phyloP scores from a whole-genome alignment of 768 basidiomycete genomes.

The Filobasidium wieringae region DNA sequence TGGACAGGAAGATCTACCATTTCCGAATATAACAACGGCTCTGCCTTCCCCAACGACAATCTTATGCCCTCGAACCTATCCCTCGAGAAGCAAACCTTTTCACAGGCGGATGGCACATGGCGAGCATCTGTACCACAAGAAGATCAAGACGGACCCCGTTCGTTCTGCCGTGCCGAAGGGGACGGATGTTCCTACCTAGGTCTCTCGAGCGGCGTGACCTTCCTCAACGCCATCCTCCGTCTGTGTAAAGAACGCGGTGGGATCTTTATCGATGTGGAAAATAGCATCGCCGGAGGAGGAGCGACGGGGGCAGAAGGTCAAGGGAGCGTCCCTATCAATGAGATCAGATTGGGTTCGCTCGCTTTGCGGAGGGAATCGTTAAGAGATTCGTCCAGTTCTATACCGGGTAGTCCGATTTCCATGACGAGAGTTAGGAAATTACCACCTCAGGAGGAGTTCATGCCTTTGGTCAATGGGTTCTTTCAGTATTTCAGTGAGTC shows the following conservation, averaged over 20 bases:
- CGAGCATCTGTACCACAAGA: slow-evolving; percentile 5
- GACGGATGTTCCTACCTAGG: slow-evolving; percentile 8
- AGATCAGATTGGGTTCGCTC: no score
- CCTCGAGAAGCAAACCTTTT: background rate
- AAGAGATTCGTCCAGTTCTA: no score
- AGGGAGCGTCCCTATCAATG: no score
- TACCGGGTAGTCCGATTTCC: no score
- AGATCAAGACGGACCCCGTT: slow-evolving; percentile 3
- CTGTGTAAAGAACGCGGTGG: slow-evolving; percentile 2
- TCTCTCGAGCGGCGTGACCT: slow-evolving; percentile 17
- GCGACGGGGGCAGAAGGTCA: background rate
- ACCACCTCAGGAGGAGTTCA: slow-evolving; percentile 10
- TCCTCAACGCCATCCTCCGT: slow-evolving; percentile 15
- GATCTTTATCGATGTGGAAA: background rate
- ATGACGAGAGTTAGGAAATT: background rate
- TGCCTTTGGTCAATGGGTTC: slow-evolving; percentile 16
- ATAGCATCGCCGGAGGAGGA: background rate
- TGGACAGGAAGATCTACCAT: no score
- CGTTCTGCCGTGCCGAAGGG: slow-evolving; percentile 4
- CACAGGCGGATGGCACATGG: background rate
- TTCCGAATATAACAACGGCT: no score
- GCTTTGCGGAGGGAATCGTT: no score
- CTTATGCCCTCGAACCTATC: background rate
- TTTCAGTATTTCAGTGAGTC: slow-evolving; percentile 19
- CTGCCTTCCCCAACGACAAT: background rate